Base-by-base conservation (phyloP, 345 rosid genomes). In the Aquilaria malaccensis region DNA sequence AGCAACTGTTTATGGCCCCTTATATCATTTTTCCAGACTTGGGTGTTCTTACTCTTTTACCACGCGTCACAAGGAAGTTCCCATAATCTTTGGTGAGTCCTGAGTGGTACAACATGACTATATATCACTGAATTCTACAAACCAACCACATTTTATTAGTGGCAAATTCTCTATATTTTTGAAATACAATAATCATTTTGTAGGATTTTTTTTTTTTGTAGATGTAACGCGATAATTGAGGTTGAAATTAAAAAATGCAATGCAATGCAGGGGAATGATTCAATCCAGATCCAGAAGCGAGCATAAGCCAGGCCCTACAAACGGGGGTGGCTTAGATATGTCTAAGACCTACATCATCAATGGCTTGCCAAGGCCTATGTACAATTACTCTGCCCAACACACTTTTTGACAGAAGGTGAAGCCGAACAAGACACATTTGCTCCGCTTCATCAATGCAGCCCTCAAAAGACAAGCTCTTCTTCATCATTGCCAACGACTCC, bases 301-400 rank as follows among this genome's bases (percentile, higher is more conserved):
- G 86, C 49, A 81, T 85, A 12, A 78, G 53, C 9, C 95, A 85
- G 65, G 92, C 95, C 30, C 64, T 86, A 1, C 83, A 79, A 60
- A 83, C 84, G 10, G 95, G 96, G 88, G 75, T 47, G 86, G 88
- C 45, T 91, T 96, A 58, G 88, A 86, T 73, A 94, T 86, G 13
- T 91, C 95, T 3, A 87, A 88, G 62, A 92, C 92, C 45, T 88
- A 79, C 73, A 84, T 95, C 10, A 76, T 89, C 53, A 85, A 89
- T 60, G 89, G 92, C 9, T 79, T 80, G 59, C 87, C 92, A 33
- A 96, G 98, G 49, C 92, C 86, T 1, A 56, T 88, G 14, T 86
- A 91, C 66, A 88, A 88, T 62, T 91, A 94, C 72, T 86, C 95
- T 2, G 73, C 85, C 13, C 81, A 85, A 63, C 81, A 79, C 64